Base-by-base conservation (phyloP, 345 rosid species). In the Trapa bicornis region DNA sequence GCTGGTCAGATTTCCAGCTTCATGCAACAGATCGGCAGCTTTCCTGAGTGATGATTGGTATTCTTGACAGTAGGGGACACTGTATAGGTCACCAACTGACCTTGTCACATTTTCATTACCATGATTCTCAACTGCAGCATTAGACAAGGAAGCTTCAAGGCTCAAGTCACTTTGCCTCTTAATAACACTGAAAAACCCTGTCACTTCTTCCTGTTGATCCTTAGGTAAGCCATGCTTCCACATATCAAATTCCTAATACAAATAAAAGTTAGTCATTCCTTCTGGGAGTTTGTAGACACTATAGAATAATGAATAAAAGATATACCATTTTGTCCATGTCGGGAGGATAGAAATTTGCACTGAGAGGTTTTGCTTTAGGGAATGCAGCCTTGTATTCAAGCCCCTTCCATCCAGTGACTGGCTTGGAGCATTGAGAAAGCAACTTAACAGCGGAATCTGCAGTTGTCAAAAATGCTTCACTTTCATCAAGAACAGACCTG, bases 401-500 rank as follows among this genome's bases (percentile, higher is more conserved):
- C 64, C 98, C 98, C 83, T 84, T 88, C 98, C 98, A 93, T 74
- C 94, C 92, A 68, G 75, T 56, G 65, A 88, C 73, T 52, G 81
- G 70, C 76, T 77, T 90, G 1, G 89, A 77, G 63, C 96, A 92
- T 65, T 81, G 72, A 71, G 92, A 87, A 79, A 87, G 70, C 71
- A 88, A 80, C 83, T 79, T 85, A 37, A 90, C 71, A 1, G 94
- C 91, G 61, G 98, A 93, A 79, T 93, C 97, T 43, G 85, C 82
- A 13, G 97, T 90, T n/a, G 90, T 84, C 74, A 93, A 75, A 80
- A 87, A 93, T 71, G 97, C 82, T 81, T 82, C 76, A 70, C 88
- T 90, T 76, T 87, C 97, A 81, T 93, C 98, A 66, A 93, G 96
- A 75, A 82, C 76, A 64, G 97, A 93, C 98, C 98, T 92, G 83